A percentile compares a stretch with the other conserved stretches of the same genome.
Conservation (phyloP, 495 filamentous ascomycete genomes). For the Neurospora sp. region DNA sequence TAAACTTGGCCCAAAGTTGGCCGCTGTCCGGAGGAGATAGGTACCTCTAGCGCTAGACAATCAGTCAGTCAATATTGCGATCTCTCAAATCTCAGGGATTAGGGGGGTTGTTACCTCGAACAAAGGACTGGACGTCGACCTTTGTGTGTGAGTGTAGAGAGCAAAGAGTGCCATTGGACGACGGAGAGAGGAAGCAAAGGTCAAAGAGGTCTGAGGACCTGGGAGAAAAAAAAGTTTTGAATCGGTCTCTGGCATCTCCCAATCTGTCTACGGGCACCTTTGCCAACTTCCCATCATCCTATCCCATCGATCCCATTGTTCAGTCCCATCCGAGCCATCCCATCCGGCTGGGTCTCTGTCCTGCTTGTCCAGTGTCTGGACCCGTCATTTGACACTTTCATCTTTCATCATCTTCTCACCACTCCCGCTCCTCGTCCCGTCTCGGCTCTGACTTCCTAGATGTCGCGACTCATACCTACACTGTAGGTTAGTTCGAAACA, state of each 20-base stretch:
- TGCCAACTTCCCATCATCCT: background rate
- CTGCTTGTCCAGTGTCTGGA: background rate
- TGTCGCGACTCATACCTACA: background rate
- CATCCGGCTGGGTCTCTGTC: background rate
- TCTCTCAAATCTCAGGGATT: background rate
- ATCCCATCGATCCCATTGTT: background rate
- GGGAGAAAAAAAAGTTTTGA: background rate
- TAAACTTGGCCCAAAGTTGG: background rate
- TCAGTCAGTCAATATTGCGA: background rate
- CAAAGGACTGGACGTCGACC: background rate
- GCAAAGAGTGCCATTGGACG: background rate
- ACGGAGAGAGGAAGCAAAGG: background rate
- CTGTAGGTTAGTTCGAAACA: background rate
- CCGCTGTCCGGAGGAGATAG: background rate
- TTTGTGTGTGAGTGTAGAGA: background rate
- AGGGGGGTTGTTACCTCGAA: background rate
- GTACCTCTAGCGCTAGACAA: background rate
- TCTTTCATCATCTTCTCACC: background rate
- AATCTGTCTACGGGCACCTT: background rate
- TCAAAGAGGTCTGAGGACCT: background rate
- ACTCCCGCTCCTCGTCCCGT: background rate
- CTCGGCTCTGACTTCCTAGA: background rate
- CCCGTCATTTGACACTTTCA: background rate
- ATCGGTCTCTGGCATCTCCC: background rate
- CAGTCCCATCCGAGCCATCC: background rate